phyloP scores from a whole-genome alignment of 257 asterid genomes.

The Nicotiana knightiana region DNA sequence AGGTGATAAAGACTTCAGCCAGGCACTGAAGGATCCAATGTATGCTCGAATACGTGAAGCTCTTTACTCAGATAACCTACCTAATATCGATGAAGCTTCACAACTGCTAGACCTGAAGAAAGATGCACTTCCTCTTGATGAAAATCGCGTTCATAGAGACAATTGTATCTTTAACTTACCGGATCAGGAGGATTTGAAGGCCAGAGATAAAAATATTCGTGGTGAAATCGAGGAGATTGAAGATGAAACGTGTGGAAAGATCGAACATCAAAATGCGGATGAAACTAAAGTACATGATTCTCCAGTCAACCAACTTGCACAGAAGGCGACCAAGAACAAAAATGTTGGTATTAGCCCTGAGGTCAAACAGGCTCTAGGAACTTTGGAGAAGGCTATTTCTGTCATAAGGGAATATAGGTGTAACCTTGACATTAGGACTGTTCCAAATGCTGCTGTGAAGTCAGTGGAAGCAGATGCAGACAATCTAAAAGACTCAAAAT shows the following conservation, averaged over 20 bases:
- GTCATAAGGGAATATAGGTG: constrained; percentile 34
- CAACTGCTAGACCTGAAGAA: constrained; percentile 14
- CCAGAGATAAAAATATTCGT: constrained; percentile 9
- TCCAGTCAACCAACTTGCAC: constrained; percentile 17
- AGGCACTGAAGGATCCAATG: constrained; percentile 52
- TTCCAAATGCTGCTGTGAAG: background rate
- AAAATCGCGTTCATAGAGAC: constrained; percentile 4
- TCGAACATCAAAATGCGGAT: constrained; percentile 13
- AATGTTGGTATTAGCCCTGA: constrained; percentile 23
- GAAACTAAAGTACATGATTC: background rate
- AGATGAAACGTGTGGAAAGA: constrained; percentile 28
- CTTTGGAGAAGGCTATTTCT: constrained; percentile 53
- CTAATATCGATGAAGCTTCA: background rate
- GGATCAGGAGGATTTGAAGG: constrained; percentile 8
- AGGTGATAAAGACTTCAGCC: constrained; percentile 47
- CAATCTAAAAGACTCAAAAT: constrained; percentile 16
- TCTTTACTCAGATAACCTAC: constrained; percentile 34
- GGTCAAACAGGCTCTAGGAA: constrained; percentile 46
- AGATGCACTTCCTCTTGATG: constrained; percentile 20
- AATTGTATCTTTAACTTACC: constrained; percentile 9
- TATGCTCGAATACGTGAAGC: constrained; percentile 49
- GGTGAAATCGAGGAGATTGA: constrained; percentile 51
- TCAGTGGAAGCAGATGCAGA: constrained; percentile 5
- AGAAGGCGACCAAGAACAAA: constrained; percentile 12
- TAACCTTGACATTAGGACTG: constrained; percentile 11